phyloP scores from a whole-genome alignment of 371 early-diverging fungal genomes.

The Syncephalastrum racemosum region DNA sequence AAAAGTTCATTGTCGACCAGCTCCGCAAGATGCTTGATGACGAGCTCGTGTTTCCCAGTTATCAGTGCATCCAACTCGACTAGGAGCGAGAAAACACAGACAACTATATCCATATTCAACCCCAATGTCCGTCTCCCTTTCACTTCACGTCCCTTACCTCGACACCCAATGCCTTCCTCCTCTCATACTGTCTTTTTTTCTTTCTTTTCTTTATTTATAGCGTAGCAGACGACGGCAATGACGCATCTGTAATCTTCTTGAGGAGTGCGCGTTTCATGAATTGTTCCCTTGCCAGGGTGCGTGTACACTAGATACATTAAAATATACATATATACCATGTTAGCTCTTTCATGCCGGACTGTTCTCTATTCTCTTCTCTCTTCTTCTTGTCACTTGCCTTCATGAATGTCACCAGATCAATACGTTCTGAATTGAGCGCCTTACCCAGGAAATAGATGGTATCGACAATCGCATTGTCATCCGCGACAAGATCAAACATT shows the following conservation, averaged over 20 bases:
- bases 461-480: conserved; percentile 89
- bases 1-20: conserved; percentile 87
- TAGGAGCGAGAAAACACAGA: neutral
- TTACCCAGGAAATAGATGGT: conserved; percentile 81
- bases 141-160: too few species aligned
- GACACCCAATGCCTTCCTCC: too few species aligned
- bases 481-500: conserved; percentile 82
- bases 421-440: conserved; percentile 71
- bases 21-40: conserved; percentile 85
- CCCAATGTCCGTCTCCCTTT: too few species aligned
- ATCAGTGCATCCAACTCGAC: conserved; percentile 42
- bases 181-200: too few species aligned
- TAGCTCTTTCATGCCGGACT: too few species aligned
- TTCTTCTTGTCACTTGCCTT: conserved; percentile 42
- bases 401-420: conserved; percentile 70
- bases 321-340: conserved; percentile 11
- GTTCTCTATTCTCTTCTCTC: neutral
- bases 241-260: conserved; percentile 50
- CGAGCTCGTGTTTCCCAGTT: conserved; percentile 89
- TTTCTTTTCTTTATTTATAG: too few species aligned
- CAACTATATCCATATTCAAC: too few species aligned
- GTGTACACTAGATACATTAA: conserved; percentile 55
- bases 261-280: conserved; percentile 86
- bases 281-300: conserved; percentile 81
- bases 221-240: too few species aligned